Percentiles rank a stretch among this genome's conserved stretches.
Evolutionary conservation across 2,329 filamentous ascomycete genomes (phyloP).

Genomic region (Thelonectria blattea): DNA sequence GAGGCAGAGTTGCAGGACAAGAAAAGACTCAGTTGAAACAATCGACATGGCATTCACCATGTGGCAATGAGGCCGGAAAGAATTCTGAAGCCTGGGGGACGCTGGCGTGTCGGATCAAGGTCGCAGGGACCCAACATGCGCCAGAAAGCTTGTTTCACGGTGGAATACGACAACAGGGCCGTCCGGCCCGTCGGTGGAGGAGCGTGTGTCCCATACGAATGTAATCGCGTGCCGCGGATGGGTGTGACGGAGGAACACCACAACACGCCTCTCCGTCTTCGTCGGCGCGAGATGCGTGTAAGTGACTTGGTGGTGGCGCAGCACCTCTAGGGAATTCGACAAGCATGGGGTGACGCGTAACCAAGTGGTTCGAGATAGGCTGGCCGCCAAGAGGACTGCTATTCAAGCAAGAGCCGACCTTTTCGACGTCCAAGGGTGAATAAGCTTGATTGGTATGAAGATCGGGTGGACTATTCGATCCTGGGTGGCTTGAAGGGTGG

Average conservation of each 20-base stretch:
- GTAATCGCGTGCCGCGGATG: slow-evolving; percentile 10
- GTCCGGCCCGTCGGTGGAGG: slow-evolving; percentile 12
- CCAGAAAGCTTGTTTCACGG: slow-evolving; percentile 14
- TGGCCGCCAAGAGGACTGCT: background rate
- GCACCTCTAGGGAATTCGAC: background rate
- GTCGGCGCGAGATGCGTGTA: slow-evolving; percentile 3
- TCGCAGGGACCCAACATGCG: background rate
- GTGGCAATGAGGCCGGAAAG: background rate
- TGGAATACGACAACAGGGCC: slow-evolving; percentile 12
- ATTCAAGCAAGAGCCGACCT: background rate
- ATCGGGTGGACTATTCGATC: background rate
- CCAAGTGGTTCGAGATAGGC: background rate
- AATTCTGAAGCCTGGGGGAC: slow-evolving; percentile 9
- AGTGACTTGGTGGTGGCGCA: slow-evolving; percentile 12
- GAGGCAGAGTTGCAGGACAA: background rate
- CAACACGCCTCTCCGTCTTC: background rate
- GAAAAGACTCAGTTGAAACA: background rate
- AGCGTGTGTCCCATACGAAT: background rate
- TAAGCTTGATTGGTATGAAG: slow-evolving; percentile 2
- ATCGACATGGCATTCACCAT: background rate
- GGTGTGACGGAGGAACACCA: background rate
- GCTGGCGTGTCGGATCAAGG: background rate
- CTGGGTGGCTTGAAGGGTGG: background rate
- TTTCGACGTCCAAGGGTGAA: background rate
- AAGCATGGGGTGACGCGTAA: slow-evolving; percentile 5